These are phyloP conservation scores for Carpinus viminea DNA, from an alignment of 306 rosid species.

Conservation along the genomic window DNA sequence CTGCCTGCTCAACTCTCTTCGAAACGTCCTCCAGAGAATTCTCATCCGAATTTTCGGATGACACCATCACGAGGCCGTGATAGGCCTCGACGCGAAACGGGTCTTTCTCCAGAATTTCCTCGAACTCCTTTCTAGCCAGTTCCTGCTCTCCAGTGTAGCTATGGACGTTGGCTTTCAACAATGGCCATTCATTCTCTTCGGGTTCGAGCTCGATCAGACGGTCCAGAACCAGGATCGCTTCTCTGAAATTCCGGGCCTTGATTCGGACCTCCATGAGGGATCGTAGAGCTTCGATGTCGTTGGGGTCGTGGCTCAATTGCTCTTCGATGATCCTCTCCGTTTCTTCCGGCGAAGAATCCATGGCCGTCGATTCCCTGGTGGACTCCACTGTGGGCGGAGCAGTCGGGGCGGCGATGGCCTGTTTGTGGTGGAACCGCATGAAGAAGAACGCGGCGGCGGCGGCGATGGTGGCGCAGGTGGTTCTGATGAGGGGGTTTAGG, in stretches of 20 bases:
- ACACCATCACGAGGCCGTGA: slow-evolving; percentile 70
- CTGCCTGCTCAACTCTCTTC: slow-evolving; percentile 54
- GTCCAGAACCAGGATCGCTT: slow-evolving; percentile 54
- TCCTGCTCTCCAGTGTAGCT: slow-evolving; percentile 43
- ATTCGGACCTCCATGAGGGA: slow-evolving; percentile 55
- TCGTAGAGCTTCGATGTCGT: slow-evolving; percentile 52
- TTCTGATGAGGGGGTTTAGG: slow-evolving; percentile 43
- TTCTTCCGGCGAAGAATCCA: slow-evolving; percentile 28
- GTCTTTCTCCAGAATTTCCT: slow-evolving; percentile 52
- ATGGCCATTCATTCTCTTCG: slow-evolving; percentile 57
- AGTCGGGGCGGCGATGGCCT: slow-evolving; percentile 49
- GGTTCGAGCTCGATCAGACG: slow-evolving; percentile 69
- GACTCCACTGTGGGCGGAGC: slow-evolving; percentile 35
- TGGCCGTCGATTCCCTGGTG: slow-evolving; percentile 22
- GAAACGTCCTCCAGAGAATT: slow-evolving; percentile 33
- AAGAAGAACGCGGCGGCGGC: slow-evolving; percentile 58
- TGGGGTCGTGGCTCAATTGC: slow-evolving; percentile 39
- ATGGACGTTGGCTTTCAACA: slow-evolving; percentile 72
- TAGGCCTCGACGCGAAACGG: slow-evolving; percentile 65
- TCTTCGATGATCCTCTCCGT: slow-evolving; percentile 48
- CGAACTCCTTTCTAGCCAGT: slow-evolving; percentile 53
- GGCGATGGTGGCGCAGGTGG: slow-evolving; percentile 52
- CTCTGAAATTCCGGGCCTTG: slow-evolving; percentile 45
- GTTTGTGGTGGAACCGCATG: slow-evolving; percentile 41
- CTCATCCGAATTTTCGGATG: slow-evolving; percentile 36